Base-by-base conservation (phyloP, 306 rosid species). In the Erythrophleum fordii region DNA sequence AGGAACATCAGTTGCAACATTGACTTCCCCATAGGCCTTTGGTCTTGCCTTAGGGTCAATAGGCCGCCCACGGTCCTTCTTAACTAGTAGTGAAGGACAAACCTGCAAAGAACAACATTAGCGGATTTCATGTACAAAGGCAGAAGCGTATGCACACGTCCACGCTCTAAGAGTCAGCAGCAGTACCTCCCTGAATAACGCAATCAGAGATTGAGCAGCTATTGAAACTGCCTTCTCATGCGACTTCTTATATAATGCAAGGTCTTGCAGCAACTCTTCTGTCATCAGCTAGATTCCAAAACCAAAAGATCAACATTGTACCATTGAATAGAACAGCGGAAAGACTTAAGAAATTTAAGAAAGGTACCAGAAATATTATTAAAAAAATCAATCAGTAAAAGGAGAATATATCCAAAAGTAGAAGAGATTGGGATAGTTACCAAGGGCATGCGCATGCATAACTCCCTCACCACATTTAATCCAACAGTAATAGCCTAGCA, bases 21-120 rank as follows among this genome's bases (percentile, higher is more conserved):
- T 58, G 66, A 87, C 89, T 77, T 91, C 94, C 79, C 99, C 99
- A 85, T 84, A 92, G 12, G 92, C 97, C 86, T 89, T 95, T 65
- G 95, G 97, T 81, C 84, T 91, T 60, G 97, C 94, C 75, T 62
- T 88, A 9, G 97, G 87, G 81, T 88, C 83, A 14, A 76, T 77
- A 39, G 91, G 97, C 20, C 95, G 89, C 49, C 98, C 98, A 75
- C 97, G 97, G 79, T 95, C 98, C 86, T 91, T 95, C 90, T 92
- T 95, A 84, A 90, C 81, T 75, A 95, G 90, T 12, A 95, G 85
- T 34, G 95, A 91, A 68, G 99, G 99, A 87, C 91, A 91, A 87
- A 91, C 35, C 99, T 95, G 89, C 87, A 87, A n/a, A 39, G 61
- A 78, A 78, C 31, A 59, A 72, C 62, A 81, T 69, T 73, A 74